Evolutionary conservation across 2,329 filamentous ascomycete species (phyloP).

Genomic region (Stagonosporopsis tanaceti): DNA sequence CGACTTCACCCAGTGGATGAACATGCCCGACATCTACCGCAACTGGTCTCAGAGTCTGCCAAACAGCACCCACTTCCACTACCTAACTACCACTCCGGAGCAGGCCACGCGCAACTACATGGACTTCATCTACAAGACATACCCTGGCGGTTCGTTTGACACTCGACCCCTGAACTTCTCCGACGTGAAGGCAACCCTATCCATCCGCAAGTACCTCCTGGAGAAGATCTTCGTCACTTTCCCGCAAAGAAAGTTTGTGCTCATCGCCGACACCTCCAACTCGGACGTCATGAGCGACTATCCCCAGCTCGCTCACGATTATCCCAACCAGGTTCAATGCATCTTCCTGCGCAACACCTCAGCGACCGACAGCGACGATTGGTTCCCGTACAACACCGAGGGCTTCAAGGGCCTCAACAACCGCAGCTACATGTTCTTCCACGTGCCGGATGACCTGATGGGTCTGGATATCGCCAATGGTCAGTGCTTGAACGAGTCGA

Average conservation of each 20-base stretch:
- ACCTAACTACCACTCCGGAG: conserved; percentile 81
- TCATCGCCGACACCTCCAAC: conserved; percentile 80
- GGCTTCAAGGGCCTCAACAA: conserved; percentile 74
- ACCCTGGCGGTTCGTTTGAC: conserved; percentile 79
- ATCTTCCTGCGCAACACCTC: conserved; percentile 79
- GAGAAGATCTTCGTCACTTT: conserved; percentile 78
- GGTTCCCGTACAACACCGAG: conserved; percentile 77
- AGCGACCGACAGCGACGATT: conserved; percentile 70
- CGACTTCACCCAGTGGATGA: conserved; percentile 74
- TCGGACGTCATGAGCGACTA: conserved; percentile 75
- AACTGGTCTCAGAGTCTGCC: conserved; percentile 74
- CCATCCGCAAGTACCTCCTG: conserved; percentile 74
- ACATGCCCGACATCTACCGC: conserved; percentile 81
- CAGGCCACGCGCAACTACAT: conserved; percentile 81
- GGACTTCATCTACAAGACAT: conserved; percentile 79
- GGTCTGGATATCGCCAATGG: conserved; percentile 72
- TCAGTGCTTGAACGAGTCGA: conserved; percentile 70
- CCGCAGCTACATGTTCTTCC: conserved; percentile 81
- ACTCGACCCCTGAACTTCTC: conserved; percentile 78
- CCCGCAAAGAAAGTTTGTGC: conserved; percentile 76
- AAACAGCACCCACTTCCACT: conserved; percentile 76
- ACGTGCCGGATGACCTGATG: conserved; percentile 71
- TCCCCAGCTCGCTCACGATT: conserved; percentile 68
- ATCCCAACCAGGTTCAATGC: conserved; percentile 76
- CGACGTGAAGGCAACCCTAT: conserved; percentile 74